These are phyloP conservation scores for Neurospora sp. DNA, from an alignment of 495 filamentous ascomycete species.

Conservation along the genomic window DNA sequence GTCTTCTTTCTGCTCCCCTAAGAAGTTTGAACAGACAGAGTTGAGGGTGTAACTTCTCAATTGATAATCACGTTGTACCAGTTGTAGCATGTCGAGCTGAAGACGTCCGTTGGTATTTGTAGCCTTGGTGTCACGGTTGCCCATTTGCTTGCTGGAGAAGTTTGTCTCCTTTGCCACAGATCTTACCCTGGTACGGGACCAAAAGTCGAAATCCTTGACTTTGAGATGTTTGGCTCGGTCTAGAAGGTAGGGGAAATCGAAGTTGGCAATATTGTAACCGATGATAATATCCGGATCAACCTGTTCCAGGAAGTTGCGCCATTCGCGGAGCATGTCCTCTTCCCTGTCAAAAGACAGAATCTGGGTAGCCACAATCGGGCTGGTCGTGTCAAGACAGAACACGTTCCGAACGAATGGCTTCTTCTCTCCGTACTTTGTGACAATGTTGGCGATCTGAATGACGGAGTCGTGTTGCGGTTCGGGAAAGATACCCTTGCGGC, in stretches of 20 bases:
- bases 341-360: constrained; percentile 75
- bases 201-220: constrained; percentile 64
- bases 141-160: constrained; percentile 98
- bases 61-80: constrained; percentile 90
- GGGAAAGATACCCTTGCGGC: constrained; percentile 93
- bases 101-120: constrained; percentile 92
- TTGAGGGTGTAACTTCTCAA: constrained; percentile 95
- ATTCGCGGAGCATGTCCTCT: constrained; percentile 74
- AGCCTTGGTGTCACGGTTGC: constrained; percentile 83
- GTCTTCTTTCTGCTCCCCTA: constrained; percentile 97
- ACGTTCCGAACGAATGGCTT: constrained; percentile 96
- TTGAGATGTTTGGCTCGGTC: constrained; percentile 82
- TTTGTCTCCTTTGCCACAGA: constrained; percentile 67
- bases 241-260: constrained; percentile 95
- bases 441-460: constrained; percentile 97
- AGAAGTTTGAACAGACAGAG: constrained; percentile 90
- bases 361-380: constrained; percentile 87
- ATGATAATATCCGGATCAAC: constrained; percentile 98
- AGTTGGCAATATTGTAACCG: constrained; percentile 98
- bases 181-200: constrained; percentile 56
- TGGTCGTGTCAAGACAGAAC: constrained; percentile 85
- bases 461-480: constrained; percentile 86
- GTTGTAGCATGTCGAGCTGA: constrained; percentile 85
- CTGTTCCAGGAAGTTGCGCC: constrained; percentile 80
- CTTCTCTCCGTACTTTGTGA: constrained; percentile 88